These are phyloP conservation scores for Candida pseudocylindracea DNA, from an alignment of 1,139 yeast genomes.

Conservation along the genomic window DNA sequence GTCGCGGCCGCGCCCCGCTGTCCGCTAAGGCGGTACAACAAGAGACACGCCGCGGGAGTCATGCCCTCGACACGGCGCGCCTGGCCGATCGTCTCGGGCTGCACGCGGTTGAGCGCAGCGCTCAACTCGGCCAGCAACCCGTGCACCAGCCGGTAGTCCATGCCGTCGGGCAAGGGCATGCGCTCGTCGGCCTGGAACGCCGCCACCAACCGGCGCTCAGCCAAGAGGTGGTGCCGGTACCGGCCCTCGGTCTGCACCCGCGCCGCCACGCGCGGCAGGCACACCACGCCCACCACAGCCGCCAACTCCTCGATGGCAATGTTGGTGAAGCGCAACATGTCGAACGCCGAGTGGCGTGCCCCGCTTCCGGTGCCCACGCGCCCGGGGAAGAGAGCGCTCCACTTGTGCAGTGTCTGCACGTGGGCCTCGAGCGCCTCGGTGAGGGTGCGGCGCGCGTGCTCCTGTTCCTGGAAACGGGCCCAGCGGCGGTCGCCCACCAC, in stretches of 20 bases:
- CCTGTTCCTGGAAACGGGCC: conserved; percentile 21
- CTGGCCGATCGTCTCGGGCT: conserved; percentile 84
- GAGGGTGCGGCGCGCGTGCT: conserved; percentile 1
- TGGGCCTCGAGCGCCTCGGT: too few relatives aligned
- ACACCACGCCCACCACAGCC: too few relatives aligned
- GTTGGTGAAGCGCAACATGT: too few relatives aligned
- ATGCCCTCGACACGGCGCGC: conserved; percentile 89
- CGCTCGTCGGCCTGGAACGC: conserved; percentile 76
- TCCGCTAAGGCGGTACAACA: conserved; percentile 26
- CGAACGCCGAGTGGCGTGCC: too few relatives aligned
- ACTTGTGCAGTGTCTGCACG: too few relatives aligned
- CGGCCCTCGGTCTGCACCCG: too few relatives aligned
- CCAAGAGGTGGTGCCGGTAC: too few relatives aligned
- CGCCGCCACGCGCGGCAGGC: too few relatives aligned
- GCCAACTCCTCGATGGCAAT: too few relatives aligned
- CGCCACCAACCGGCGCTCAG: conserved; percentile 4
- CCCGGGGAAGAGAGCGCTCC: too few relatives aligned
- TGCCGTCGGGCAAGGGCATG: conserved; percentile 36
- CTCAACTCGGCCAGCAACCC: conserved; percentile 54
- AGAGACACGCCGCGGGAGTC: conserved; percentile 70
- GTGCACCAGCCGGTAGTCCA: conserved; percentile 19
- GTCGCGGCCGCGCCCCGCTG: conserved; percentile 1
- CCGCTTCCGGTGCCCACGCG: too few relatives aligned
- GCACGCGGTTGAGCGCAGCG: conserved; percentile 41
- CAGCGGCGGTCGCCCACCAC: conserved; percentile 44